phyloP scores from a whole-genome alignment of 441 rosid genomes.

The Syzygium syzygioides region DNA sequence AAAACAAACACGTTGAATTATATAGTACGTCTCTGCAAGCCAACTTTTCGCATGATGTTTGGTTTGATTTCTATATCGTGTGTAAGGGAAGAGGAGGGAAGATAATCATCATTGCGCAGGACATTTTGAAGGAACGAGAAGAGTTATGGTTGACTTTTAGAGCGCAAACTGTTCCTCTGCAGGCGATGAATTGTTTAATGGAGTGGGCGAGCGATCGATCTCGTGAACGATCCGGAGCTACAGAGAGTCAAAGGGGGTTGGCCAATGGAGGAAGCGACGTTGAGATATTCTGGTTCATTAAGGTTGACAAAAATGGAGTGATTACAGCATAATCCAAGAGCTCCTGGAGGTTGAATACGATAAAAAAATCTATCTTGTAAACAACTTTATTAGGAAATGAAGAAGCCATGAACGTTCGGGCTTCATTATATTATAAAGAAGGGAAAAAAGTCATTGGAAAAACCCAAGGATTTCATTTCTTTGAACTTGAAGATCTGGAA shows the following conservation, averaged over 20 bases:
- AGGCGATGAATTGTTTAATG: neutral
- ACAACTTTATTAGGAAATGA: neutral
- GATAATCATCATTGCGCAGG: neutral
- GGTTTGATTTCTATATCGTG: neutral
- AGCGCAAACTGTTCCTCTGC: neutral
- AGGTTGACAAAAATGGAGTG: neutral
- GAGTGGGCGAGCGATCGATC: neutral
- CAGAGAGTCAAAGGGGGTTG: neutral
- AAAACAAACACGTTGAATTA: neutral
- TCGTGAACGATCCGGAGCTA: neutral
- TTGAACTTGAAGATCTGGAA: neutral
- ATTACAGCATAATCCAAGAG: neutral
- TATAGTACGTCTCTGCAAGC: neutral
- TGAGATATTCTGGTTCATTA: neutral
- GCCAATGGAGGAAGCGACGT: neutral
- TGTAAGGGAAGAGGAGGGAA: neutral
- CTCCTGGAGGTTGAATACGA: neutral
- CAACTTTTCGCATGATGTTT: neutral
- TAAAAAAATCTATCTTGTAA: neutral
- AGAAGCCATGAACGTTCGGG: neutral
- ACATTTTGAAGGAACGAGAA: neutral
- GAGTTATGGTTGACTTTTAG: neutral
- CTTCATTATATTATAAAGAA: neutral
- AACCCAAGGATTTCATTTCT: neutral
- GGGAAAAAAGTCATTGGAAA: neutral